Evolutionary conservation across 73 alveolate genomes (phyloP), one percentile per base, ranked within the genome.

Genomic region (Tetrahymena elliotti): DNA sequence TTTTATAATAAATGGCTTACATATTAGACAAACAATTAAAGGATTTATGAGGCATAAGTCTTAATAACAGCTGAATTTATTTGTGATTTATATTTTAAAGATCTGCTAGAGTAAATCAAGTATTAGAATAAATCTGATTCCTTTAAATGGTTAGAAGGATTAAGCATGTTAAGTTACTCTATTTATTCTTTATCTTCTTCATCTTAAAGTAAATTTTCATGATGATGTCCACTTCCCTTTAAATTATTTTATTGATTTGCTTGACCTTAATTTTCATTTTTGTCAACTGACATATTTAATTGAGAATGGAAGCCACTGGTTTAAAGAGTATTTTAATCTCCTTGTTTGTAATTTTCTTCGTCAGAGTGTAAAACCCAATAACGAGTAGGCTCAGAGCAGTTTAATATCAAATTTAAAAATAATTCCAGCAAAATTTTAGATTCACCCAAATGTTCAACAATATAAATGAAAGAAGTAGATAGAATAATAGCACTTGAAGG

Each of bases 321-420:
- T 10, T 68, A 16, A 4, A 68, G 88, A 27, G 88, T 68, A 68
- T 68, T 68, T 31, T 68, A 68, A 68, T 68, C 94, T 47, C 82
- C 82, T 40, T 94, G 83, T 24, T 94, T 84, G 83, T 83, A 93
- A 27, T 39, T 41, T 37, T 38, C 88, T 24, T 94, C 96, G 31
- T 94, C 83, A 83, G 94, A 83, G 24, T 83, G 93, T 82, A 94
- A 41, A 6, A 93, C 96, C 96, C 96, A 94, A 36, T 94, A 27
- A 34, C 96, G 92, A 41, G 92, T 53, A 38, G 92, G 94, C 27
- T 27, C 40, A 31, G 96, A 38, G 54, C 92, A 40, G 38, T 94
- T 83, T 37, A 94, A 92, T 34, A 94, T 35, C 83, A 94, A 40
- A 39, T 94, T 94, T 31, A 83, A 40, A 33, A 94, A 94, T 94